These are phyloP conservation scores for Antrodiella citrinella DNA, from an alignment of 768 basidiomycete genomes.

Conservation along the genomic window DNA sequence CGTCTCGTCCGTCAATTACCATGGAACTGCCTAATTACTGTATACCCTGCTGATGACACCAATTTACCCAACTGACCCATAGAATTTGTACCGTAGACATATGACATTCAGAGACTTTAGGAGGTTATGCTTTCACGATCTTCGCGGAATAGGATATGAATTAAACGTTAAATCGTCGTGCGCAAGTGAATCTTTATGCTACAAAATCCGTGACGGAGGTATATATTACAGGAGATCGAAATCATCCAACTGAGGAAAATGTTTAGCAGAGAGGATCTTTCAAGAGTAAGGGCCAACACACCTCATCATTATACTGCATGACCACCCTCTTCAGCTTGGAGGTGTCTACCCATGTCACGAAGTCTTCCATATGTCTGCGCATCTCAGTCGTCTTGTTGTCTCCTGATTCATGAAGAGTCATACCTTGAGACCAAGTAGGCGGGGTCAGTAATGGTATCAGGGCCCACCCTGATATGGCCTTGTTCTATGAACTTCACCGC, in stretches of 20 bases:
- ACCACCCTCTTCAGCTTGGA: constrained; percentile 94
- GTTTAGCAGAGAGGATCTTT: neutral
- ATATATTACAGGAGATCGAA: constrained; percentile 78
- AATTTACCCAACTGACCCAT: no score
- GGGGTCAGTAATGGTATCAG: constrained; percentile 92
- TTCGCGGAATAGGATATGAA: no score
- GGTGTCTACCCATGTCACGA: constrained; percentile 98
- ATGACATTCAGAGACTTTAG: no score
- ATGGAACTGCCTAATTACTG: no score
- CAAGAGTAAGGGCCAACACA: constrained; percentile 23
- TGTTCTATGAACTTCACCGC: constrained; percentile 97
- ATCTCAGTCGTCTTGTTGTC: constrained; percentile 7
- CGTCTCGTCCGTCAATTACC: no score
- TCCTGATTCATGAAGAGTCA: constrained; percentile 11
- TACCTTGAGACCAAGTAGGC: constrained; percentile 90
- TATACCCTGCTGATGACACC: no score
- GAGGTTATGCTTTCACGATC: no score
- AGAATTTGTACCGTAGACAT: no score
- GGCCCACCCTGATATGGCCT: constrained; percentile 95
- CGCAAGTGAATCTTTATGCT: no score
- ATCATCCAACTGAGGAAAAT: constrained; percentile 70
- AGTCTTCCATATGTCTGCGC: constrained; percentile 92
- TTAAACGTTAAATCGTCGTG: no score
- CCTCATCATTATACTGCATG: constrained; percentile 96
- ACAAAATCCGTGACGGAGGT: no score